phyloP scores from a whole-genome alignment of 2,329 filamentous ascomycete species.

The Paraphaeosphaeria sporulosa region DNA sequence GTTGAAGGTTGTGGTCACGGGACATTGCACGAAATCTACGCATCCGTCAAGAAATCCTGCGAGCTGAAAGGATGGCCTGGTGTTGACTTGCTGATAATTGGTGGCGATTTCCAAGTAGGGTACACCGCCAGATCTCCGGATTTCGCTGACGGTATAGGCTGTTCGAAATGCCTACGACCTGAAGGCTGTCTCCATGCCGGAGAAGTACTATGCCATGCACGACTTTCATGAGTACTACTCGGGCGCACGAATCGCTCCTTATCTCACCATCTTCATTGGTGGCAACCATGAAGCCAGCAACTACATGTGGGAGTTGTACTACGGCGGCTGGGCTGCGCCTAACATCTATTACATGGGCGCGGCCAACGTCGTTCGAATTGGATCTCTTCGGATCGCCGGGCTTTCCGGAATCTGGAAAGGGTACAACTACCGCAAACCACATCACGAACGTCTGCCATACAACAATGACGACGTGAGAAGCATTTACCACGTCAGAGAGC shows the following conservation, averaged over 20 bases:
- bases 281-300: conserved; percentile 96
- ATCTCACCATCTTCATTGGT: conserved; percentile 88
- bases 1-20: conserved; percentile 94
- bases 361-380: conserved; percentile 85
- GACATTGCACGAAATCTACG: conserved; percentile 89
- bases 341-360: conserved; percentile 98
- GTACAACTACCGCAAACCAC: conserved; percentile 82
- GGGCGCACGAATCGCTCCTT: conserved; percentile 78
- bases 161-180: conserved; percentile 89
- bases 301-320: conserved; percentile 90
- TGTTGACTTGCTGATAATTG: conserved; percentile 91
- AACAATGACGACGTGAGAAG: conserved; percentile 76
- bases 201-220: conserved; percentile 85
- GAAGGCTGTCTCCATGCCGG: conserved; percentile 85
- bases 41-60: conserved; percentile 74
- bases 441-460: conserved; percentile 88
- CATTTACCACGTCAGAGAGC: conserved; percentile 88
- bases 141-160: conserved; percentile 61
- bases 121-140: neutral
- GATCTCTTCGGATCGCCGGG: conserved; percentile 85
- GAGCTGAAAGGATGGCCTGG: conserved; percentile 76
- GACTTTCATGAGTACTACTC: conserved; percentile 97
- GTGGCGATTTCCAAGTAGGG: conserved; percentile 87
- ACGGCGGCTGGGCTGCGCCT: conserved; percentile 95
- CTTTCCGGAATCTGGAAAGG: conserved; percentile 96